Evolutionary conservation across 169 alveolate genomes (phyloP), one percentile per base, ranked within the genome.

Genomic region (Cryptosporidium baileyi): DNA sequence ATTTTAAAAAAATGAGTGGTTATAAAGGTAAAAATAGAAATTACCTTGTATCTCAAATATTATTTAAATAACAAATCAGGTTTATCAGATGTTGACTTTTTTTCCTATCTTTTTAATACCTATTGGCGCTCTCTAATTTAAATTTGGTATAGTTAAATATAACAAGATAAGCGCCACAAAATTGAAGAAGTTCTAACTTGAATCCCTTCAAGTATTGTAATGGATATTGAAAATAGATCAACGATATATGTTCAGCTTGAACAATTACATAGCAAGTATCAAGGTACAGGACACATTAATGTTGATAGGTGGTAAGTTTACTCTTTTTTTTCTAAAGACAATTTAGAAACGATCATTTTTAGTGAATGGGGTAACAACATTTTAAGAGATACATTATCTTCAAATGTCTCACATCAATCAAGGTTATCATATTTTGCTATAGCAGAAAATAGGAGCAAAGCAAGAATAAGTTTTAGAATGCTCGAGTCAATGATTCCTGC

Each of bases 261-360:
- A 94, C 98, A 95, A 41, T 82, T 96, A 85, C 98, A 96, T 85
- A 94, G 97, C 85, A 96, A 96, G 90, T 96, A 96, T 90, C 95
- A 94, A 63, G 99, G 99, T 38, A 94, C 98, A n/a, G 99, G 99
- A 8, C 93, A 96, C 80, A 93, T 95, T 8, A 95, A 96, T 81
- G 93, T 95, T 40, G 93, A 95, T 47, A 94, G 95, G 89, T 93
- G 98, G 98, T 94, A 91, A 45, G 92, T 80, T 74, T n/a, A n/a
- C n/a, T 17, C 32, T 57, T 57, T 11, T 57, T 24, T 30, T 1
- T 22, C n/a, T 57, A 57, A n/a, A n/a, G n/a, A n/a, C n/a, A n/a
- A n/a, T n/a, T n/a, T n/a, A n/a, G n/a, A n/a, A n/a, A n/a, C n/a
- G 5, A 47, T 32, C 1, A n/a, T 49, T 28, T 81, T 45, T 92